Evolutionary conservation across 202 grass and related monocot species (phyloP), one percentile per base, ranked within the genome.

Genomic region (Zoysia matrella): DNA sequence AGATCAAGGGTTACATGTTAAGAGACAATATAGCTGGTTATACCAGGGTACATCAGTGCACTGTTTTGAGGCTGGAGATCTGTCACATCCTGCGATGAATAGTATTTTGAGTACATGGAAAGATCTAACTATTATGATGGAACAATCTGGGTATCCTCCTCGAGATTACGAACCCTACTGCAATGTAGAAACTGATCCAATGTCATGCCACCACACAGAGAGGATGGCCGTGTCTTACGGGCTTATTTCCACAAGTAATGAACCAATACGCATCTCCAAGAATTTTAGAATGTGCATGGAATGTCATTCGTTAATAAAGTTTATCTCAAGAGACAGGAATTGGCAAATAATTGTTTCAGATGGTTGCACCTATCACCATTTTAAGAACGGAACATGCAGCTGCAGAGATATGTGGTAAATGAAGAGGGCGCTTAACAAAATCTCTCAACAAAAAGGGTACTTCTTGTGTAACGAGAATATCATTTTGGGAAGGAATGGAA

Each of bases 121-220:
- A 52, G 81, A 75, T 3, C 78, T 88, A 22, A 61, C 83, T 81
- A 68, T 61, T 30, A 82, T 81, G 77, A 91, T 94, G 91, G 81
- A 76, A 70, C 72, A 86, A 62, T 88, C n/a, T 82, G 86, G 88
- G 46, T 82, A 88, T 86, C 40, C 78, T 70, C 43, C 83, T 75
- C 83, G 73, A 60, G 83, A 88, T 57, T 65, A 75, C 78, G 80
- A 86, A 57, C 86, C 84, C 45, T 94, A 88, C 69, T 52, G 75
- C 73, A 85, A 88, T 47, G 67, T 76, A 67, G 63, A 91, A 91
- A 76, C 60, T 79, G 91, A 94, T 71, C 80, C 86, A 67, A 86
- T 91, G 51, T 74, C 85, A 81, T 94, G 91, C 84, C 86, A 94
- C 68, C 88, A 94, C 68, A 94, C 86, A 11, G 83, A 94, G 81